phyloP scores from a whole-genome alignment of 2,329 filamentous ascomycete species.

The Esteya vermicola region DNA sequence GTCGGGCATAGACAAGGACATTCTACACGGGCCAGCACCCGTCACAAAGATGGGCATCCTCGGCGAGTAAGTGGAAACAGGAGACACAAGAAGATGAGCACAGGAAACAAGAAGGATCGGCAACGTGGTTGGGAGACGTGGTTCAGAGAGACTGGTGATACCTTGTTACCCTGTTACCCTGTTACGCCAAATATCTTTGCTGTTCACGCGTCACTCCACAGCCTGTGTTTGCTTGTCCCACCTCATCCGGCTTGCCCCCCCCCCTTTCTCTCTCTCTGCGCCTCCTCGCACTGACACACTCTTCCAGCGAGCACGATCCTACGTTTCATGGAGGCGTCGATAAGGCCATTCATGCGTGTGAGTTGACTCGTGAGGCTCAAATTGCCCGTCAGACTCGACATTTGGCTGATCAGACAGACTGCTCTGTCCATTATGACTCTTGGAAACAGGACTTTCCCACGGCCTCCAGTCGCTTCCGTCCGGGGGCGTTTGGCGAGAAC shows the following conservation, averaged over 20 bases:
- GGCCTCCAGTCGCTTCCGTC: constrained; percentile 33
- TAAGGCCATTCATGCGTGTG: constrained; percentile 47
- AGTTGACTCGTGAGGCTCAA: constrained; percentile 13
- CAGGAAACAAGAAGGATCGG: too few species aligned
- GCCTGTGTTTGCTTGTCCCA: too few species aligned
- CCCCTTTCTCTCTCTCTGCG: background rate
- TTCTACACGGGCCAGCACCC: constrained; percentile 26
- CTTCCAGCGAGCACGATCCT: constrained; percentile 37
- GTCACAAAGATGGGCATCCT: constrained; percentile 36
- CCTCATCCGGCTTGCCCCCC: too few species aligned
- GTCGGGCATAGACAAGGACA: constrained; percentile 42
- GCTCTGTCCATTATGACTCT: constrained; percentile 39
- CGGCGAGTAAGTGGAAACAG: constrained; percentile 29
- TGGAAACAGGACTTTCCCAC: constrained; percentile 41
- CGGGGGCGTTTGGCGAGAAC: constrained; percentile 52
- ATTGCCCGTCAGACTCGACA: background rate
- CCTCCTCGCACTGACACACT: background rate
- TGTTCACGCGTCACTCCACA: too few species aligned
- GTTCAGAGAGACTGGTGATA: too few species aligned
- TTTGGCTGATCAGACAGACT: constrained; percentile 27
- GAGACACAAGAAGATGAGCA: too few species aligned
- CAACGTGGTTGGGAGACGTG: too few species aligned
- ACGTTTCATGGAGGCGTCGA: constrained; percentile 48
- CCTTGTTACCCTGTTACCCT: too few species aligned
- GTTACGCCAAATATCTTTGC: too few species aligned